phyloP scores from a whole-genome alignment of 2,329 filamentous ascomycete species.

The Albophoma yamanashiensis region DNA sequence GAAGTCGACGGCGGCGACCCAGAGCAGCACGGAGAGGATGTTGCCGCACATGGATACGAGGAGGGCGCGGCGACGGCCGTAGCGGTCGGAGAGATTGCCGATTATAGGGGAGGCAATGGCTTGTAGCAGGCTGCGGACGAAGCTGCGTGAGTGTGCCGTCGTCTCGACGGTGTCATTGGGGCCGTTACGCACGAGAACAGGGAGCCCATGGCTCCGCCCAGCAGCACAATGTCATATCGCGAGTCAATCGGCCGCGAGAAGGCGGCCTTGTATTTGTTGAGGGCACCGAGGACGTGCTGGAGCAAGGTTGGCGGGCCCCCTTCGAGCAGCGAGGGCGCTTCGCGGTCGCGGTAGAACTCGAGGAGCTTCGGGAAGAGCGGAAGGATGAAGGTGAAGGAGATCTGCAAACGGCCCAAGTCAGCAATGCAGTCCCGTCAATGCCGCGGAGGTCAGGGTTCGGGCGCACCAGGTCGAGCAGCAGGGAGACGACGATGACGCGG shows the following conservation, averaged over 20 bases:
- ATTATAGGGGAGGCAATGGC: slow-evolving; percentile 89
- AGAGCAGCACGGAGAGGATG: slow-evolving; percentile 83
- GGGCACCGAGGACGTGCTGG: slow-evolving; percentile 64
- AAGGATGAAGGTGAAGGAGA: slow-evolving; percentile 97
- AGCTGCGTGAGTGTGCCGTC: neutral
- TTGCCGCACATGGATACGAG: slow-evolving; percentile 90
- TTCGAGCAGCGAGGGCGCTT: slow-evolving; percentile 41
- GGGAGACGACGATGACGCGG: slow-evolving; percentile 76
- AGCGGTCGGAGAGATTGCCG: slow-evolving; percentile 74
- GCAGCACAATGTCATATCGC: slow-evolving; percentile 90
- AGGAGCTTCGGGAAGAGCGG: slow-evolving; percentile 92
- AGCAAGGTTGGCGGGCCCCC: slow-evolving; percentile 55
- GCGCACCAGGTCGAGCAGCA: slow-evolving; percentile 76
- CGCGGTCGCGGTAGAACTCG: slow-evolving; percentile 87
- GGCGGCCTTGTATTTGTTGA: slow-evolving; percentile 90
- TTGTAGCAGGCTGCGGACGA: slow-evolving; percentile 61
- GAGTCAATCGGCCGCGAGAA: slow-evolving; percentile 91
- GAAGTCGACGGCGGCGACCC: slow-evolving; percentile 90
- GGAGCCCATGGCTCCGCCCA: slow-evolving; percentile 87
- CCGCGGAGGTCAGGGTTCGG: neutral
- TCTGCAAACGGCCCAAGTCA: slow-evolving; percentile 36
- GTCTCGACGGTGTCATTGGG: neutral
- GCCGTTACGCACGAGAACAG: slow-evolving; percentile 55
- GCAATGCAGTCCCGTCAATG: neutral
- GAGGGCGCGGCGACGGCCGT: slow-evolving; percentile 79